Conservation (phyloP, 208 protist genomes). For the Leishmania mexicana region DNA sequence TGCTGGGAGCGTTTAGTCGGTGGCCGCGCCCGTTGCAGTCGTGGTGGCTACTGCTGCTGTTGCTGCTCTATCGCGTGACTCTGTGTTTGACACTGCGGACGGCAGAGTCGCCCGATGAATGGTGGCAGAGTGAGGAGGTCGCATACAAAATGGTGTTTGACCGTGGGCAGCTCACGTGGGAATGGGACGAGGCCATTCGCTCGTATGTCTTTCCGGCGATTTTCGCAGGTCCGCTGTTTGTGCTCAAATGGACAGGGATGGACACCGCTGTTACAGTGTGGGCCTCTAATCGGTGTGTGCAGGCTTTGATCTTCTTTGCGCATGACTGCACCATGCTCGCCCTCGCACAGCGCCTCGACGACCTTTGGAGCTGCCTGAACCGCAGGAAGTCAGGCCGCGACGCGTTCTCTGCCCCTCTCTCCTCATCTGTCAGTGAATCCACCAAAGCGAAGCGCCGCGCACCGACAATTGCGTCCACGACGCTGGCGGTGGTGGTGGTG, state of each 20-base stretch:
- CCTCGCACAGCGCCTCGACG: slow-evolving; percentile 37
- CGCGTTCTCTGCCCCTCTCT: background rate
- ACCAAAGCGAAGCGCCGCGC: background rate
- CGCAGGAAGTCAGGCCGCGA: background rate
- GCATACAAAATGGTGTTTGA: slow-evolving; percentile 84
- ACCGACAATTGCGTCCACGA: slow-evolving; percentile 23
- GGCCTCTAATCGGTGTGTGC: slow-evolving; percentile 44
- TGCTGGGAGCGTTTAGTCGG: slow-evolving; percentile 21
- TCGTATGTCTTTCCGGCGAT: slow-evolving; percentile 72
- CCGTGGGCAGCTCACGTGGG: slow-evolving; percentile 80
- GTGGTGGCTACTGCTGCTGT: slow-evolving; percentile 10
- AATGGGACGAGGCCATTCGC: slow-evolving; percentile 77
- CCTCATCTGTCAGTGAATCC: background rate
- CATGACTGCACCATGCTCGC: slow-evolving; percentile 48
- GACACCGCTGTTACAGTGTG: slow-evolving; percentile 66
- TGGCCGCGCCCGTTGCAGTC: slow-evolving; percentile 29
- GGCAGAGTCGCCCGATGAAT: slow-evolving; percentile 81
- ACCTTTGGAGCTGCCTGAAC: background rate
- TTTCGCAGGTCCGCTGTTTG: slow-evolving; percentile 53
- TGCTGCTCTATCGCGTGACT: slow-evolving; percentile 57
- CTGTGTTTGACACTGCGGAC: slow-evolving; percentile 52
- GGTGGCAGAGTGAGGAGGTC: slow-evolving; percentile 89
- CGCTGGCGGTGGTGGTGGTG: slow-evolving; percentile 31
- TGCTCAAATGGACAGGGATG: slow-evolving; percentile 51
- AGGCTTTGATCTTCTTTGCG: slow-evolving; percentile 42